Base-by-base conservation (phyloP, 1,139 yeast genomes). In the Pichia terricola region DNA sequence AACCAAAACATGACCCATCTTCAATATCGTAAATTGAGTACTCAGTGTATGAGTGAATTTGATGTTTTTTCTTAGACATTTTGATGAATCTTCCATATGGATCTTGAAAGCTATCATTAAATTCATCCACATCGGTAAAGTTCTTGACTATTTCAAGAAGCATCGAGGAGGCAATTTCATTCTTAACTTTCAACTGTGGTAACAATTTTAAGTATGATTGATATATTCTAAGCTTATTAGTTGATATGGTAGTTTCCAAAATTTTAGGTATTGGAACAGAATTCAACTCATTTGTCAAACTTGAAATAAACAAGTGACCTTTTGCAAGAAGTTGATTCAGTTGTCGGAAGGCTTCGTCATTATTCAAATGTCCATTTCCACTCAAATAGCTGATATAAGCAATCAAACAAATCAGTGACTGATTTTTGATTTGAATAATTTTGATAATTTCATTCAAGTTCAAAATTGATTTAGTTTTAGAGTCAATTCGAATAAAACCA, bases 401-500 rank as follows among this genome's bases (percentile, higher is more conserved):
- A 34, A 72, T 52, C 39, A 74, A 54, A 44, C 78, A 72, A 6
- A 71, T 64, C 37, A 75, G 54, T 2, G 77, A 66, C 51, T 71
- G 72, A 40, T 68, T 67, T 44, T 77, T 66, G 11, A 73, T 63
- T 50, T 71, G 74, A 34, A 75, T 53, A 37, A 72, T 62, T 42
- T 66, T 67, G 51, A 64, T 59, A 5, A 72, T 56, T 40, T 71
- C 77, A 42, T 61, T 66, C 41, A 66, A 57, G 46, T 61, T 62
- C 1, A 60, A 53, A 31, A 63, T 54, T 6, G 49, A 45, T 7
- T 53, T 57, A 4, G 61, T 48, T 31, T 47, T 39, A 25, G 46
- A 43, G 31, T 56, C 55, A 38, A 52, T 38, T 35, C 56, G 59
- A 35, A 61, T 53, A 48, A 60, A 53, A 42, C 60, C 51, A 32